Evolutionary conservation across 1,284 basidiomycete species (phyloP), one percentile per base, ranked within the genome.

Genomic region (Hypsizygus ulmarius): DNA sequence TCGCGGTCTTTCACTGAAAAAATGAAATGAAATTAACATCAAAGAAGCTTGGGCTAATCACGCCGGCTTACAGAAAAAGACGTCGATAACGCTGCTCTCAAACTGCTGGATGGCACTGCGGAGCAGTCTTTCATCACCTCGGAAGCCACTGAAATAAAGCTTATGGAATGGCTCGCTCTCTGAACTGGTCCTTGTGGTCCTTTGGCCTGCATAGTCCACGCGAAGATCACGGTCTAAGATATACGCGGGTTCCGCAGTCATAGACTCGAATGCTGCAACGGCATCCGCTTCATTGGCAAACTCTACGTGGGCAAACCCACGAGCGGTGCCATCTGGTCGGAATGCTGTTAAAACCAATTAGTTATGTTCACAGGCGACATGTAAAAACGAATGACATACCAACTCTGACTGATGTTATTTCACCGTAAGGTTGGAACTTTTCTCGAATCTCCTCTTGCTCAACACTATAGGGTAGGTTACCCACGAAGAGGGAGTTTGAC

Each of bases 301-400:
- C n/a, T 70, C 62, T 34, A 81, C 53, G 52, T 78, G 77, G 8
- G 65, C 71, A 43, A 66, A 70, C 1, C 77, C 78, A 19, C 68
- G 64, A n/a, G 61, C 45, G 11, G 63, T 49, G 0, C 75, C 76
- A 19, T 69, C 57, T 0, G 59, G 45, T 61, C 70, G 70, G 34
- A 28, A 51, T 15, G 39, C 51, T 50, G 34, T 19, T 32, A 41
- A 35, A 47, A 37, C 25, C 33, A 43, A 14, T 35, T 30, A 4
- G 19, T 12, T 10, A 39, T 49, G 16, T 39, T 27, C 52, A 38
- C n/a, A 43, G 50, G 43, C 32, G 44, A 54, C 54, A 10, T 25
- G 40, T 46, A 5, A 5, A 29, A 11, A 25, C 27, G 5, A 14
- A 45, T 6, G 32, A 73, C 74, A 44, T 39, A 69, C 73, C 59